A percentile compares a stretch with the other conserved stretches of the same genome.
Evolutionary conservation across 495 filamentous ascomycete genomes (phyloP).

Genomic region (Annulohypoxylon nitens): DNA sequence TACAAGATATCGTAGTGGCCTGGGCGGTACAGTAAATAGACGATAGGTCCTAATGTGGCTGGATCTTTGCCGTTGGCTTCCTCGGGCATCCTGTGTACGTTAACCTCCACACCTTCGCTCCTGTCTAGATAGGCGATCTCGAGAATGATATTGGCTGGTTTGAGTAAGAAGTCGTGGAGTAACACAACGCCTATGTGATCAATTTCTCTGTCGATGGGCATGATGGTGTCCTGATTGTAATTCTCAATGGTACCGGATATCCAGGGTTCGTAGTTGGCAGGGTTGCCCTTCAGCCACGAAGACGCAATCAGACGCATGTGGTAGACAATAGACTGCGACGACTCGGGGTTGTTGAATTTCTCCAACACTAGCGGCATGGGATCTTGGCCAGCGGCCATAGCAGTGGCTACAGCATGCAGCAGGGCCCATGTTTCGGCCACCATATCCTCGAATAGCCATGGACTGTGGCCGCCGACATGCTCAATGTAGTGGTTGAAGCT

Average conservation of each 20-base stretch:
- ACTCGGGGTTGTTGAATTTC: slow-evolving; percentile 79
- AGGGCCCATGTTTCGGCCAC: slow-evolving; percentile 78
- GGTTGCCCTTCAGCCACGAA: slow-evolving; percentile 85
- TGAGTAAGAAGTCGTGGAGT: slow-evolving; percentile 82
- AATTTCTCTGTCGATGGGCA: slow-evolving; percentile 83
- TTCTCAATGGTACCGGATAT: slow-evolving; percentile 71
- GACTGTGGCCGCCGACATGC: slow-evolving; percentile 73
- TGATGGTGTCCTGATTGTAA: slow-evolving; percentile 78
- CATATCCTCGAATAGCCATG: slow-evolving; percentile 84
- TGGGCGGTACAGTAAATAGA: slow-evolving; percentile 69
- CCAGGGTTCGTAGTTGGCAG: slow-evolving; percentile 76
- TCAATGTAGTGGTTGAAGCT: slow-evolving; percentile 76
- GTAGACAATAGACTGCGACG: slow-evolving; percentile 78
- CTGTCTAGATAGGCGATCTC: slow-evolving; percentile 94
- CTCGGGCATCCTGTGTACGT: slow-evolving; percentile 77
- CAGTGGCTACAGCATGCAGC: slow-evolving; percentile 69
- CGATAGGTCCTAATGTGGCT: slow-evolving; percentile 60
- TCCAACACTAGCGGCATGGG: slow-evolving; percentile 71
- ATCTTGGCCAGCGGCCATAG: slow-evolving; percentile 66
- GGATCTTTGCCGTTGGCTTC: slow-evolving; percentile 64
- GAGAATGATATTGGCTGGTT: slow-evolving; percentile 81
- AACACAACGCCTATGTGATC: slow-evolving; percentile 86
- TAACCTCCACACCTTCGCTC: slow-evolving; percentile 82
- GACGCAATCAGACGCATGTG: slow-evolving; percentile 81
- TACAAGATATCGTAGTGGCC: slow-evolving; percentile 98